Conservation (phyloP, 331 rosid species). For the Erythrophleum ivorense region DNA sequence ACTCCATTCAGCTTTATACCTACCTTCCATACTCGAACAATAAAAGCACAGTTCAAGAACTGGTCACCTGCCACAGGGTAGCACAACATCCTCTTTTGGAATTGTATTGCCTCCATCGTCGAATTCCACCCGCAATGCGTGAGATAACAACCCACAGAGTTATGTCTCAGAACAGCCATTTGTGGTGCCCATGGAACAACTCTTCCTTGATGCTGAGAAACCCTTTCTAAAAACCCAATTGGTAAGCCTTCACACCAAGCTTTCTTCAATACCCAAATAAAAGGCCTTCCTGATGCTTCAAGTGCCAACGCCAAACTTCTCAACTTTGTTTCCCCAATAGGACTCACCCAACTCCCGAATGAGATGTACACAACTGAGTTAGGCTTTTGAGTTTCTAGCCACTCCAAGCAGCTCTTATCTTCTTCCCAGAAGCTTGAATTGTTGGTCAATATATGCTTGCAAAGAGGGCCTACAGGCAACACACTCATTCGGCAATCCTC, state of each 20-base stretch:
- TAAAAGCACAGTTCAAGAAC: conserved; percentile 69
- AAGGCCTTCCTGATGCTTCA: conserved; percentile 59
- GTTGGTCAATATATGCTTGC: conserved; percentile 33
- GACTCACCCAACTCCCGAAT: conserved; percentile 91
- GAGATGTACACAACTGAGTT: conserved; percentile 73
- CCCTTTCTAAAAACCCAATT: conserved; percentile 53
- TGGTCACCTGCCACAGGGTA: conserved; percentile 91
- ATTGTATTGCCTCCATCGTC: conserved; percentile 80
- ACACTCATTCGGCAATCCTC: conserved; percentile 33
- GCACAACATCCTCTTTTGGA: conserved; percentile 64
- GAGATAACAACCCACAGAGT: conserved; percentile 70
- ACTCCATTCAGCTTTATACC: conserved; percentile 65
- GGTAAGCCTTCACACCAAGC: conserved; percentile 73
- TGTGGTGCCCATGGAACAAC: conserved; percentile 94
- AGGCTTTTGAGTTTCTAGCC: conserved; percentile 58
- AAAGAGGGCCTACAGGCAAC: conserved; percentile 59
- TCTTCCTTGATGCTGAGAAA: conserved; percentile 41
- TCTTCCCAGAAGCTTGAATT: conserved; percentile 75
- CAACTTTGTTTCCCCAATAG: conserved; percentile 67
- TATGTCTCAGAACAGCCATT: conserved; percentile 58
- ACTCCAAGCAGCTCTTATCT: conserved; percentile 67
- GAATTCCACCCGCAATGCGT: conserved; percentile 98
- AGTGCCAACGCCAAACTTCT: conserved; percentile 65
- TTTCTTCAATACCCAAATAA: conserved; percentile 74
- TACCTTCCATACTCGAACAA: conserved; percentile 71